Evolutionary conservation across 192 early-diverging fungal species (phyloP), one percentile per base, ranked within the genome.

Genomic region (Rhizoclosmatium globosum): DNA sequence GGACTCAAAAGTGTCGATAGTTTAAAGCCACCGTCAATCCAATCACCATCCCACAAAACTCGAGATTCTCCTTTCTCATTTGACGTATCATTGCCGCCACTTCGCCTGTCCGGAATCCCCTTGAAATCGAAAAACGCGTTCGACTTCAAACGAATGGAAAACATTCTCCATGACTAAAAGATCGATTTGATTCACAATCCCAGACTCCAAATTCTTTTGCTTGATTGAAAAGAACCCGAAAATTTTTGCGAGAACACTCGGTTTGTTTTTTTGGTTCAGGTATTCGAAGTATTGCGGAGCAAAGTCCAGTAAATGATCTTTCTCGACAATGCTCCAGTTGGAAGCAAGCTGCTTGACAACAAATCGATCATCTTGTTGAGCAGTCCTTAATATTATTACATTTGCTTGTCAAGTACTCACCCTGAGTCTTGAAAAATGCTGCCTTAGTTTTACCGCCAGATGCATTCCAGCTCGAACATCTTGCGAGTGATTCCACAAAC

Each of bases 1-100:
- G 77, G 77, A 58, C 83, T 77, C 6, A 88, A 72, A 4, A 60
- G 21, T 4, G 83, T 59, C 50, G 81, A 73, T 6, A 85, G 81
- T 67, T 83, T 87, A 64, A 86, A 92, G 21, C 86, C 68, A 7
- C 77, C 89, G 67, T 93, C 89, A 46, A 93, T 81, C 88, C 91
- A 93, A 74, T 94, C 91, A 1, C 87, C 90, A 81, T 94, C 93
- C 89, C 89, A 92, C 13, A 94, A 74, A 4, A 87, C 86, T 21
- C 77, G 87, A 19, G 76, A 79, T 69, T 87, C 79, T 41, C 81
- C 69, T 43, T 81, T 65, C 77, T 77, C 81, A 6, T 70, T 86
- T 78, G 72, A 77, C 81, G 46, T 73, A 79, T 19, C 59, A 4
- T 0, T 44, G 39, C 45, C 67, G 21, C 53, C 53, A 0, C 7